Base-by-base conservation (phyloP, 2,329 filamentous ascomycete species). In the Blumeria graminis region DNA sequence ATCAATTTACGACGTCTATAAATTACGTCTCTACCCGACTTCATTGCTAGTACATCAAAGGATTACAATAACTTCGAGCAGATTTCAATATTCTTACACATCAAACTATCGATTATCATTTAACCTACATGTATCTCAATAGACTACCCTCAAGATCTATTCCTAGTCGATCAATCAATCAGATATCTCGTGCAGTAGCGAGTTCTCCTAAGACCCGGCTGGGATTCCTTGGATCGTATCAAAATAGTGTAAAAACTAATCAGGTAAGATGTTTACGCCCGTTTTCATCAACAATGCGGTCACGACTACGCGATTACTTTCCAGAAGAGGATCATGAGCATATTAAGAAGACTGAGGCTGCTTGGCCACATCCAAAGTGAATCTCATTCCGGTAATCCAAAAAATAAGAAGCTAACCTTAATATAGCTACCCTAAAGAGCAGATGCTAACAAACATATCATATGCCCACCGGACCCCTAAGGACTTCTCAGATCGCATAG, bases 401-500 rank as follows among this genome's bases (percentile, higher is more conserved):
- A 35, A 35, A 52, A n/a, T 33, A 33, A 35, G 32, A 13, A 52
- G 22, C 32, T 32, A 13, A 28, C 33, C 56, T n/a, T 48, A 35
- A 28, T 48, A 54, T 59, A 75, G 81, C 58, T 94, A 86, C 68
- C 85, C 83, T 33, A 76, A 84, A 65, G 74, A 84, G 60, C 82
- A 95, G 67, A 92, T 96, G 84, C 72, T 76, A 28, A 66, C 68
- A 22, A 78, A 69, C 18, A 77, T 96, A 54, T 72, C 74, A 50
- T 78, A 90, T 3, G 86, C 82, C 22, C 90, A 96, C 66, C 82
- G 90, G 28, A 68, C 81, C 61, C 79, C 84, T 1, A 75, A 79
- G 63, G 83, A 78, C 11, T 74, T 78, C 65, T 84, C 87, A 4
- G 92, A 98, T 67, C 81, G 78, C 71, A 70, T 83, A 3, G 92